These are phyloP conservation scores for Crinitomyces ghanaensis DNA, from an alignment of 805 yeast genomes.

Conservation along the genomic window DNA sequence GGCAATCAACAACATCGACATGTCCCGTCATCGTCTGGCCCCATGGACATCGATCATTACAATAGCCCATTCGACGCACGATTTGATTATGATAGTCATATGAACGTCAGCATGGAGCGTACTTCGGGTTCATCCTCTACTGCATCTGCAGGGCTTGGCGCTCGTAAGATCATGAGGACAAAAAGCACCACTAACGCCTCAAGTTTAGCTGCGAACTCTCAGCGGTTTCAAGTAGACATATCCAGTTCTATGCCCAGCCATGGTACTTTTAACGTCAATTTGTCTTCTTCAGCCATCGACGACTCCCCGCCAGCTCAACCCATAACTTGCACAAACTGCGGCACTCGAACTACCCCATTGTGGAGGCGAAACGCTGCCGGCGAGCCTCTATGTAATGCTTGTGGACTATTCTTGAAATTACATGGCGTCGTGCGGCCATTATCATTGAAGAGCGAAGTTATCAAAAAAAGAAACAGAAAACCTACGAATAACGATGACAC, in stretches of 20 bases:
- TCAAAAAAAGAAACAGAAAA: slow-evolving; percentile 73
- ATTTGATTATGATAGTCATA: neutral
- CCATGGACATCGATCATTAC: neutral
- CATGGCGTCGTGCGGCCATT: slow-evolving; percentile 95
- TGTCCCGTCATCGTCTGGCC: neutral
- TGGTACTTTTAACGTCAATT: neutral
- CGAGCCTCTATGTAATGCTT: slow-evolving; percentile 88
- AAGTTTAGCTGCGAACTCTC: slow-evolving; percentile 3
- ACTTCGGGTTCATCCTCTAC: neutral
- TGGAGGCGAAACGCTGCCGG: slow-evolving; percentile 95
- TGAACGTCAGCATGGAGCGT: neutral
- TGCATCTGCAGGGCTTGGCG: neutral
- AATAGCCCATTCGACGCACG: slow-evolving; percentile 3
- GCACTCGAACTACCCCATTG: slow-evolving; percentile 83
- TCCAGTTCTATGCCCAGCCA: slow-evolving; percentile 3
- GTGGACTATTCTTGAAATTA: slow-evolving; percentile 82
- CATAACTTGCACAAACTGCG: slow-evolving; percentile 68
- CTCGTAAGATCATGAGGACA: slow-evolving; percentile 10
- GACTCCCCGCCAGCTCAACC: too few relatives aligned
- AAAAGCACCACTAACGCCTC: slow-evolving; percentile 12
- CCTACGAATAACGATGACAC: slow-evolving; percentile 6
- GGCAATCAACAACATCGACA: neutral
- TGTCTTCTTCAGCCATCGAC: slow-evolving; percentile 6
- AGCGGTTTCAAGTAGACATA: slow-evolving; percentile 2
- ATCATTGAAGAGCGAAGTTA: slow-evolving; percentile 82